These are phyloP conservation scores for Hsuehochloa calcarea DNA, from an alignment of 176 grass and related monocot genomes.

Conservation along the genomic window DNA sequence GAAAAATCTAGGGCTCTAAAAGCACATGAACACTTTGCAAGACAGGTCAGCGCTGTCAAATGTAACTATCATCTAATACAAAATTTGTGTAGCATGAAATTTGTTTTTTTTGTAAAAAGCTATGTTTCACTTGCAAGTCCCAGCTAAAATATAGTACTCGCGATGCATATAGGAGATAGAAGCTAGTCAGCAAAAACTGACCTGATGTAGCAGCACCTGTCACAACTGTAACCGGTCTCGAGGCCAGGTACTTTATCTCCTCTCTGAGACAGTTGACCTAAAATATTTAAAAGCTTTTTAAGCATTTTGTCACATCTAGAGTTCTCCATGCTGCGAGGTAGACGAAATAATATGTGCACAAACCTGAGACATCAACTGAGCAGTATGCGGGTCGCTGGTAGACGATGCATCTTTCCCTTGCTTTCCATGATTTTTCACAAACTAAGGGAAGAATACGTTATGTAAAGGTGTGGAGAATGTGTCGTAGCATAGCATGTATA, in stretches of 20 bases:
- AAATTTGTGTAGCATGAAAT: not conserved
- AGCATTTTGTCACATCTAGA: not conserved
- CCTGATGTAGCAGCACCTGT: slow-evolving; percentile 33
- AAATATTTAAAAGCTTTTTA: not conserved
- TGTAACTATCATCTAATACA: not conserved
- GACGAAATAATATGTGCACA: not conserved
- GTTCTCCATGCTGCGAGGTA: not conserved
- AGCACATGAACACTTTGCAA: not conserved
- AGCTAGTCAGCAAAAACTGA: not conserved
- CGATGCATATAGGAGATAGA: not conserved
- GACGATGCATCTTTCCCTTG: not conserved
- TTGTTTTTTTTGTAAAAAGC: not conserved
- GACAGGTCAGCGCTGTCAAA: not conserved
- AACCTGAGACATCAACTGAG: slow-evolving; percentile 26
- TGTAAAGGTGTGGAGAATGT: not conserved
- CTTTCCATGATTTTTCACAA: slow-evolving; percentile 14
- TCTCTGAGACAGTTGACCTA: slow-evolving; percentile 52
- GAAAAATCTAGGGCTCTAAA: not conserved
- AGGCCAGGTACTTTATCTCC: slow-evolving; percentile 29
- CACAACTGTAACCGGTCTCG: slow-evolving; percentile 39
- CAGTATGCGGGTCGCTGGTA: not conserved
- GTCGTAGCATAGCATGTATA: too few relatives aligned
- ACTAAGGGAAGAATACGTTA: not conserved
- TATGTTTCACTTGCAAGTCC: not conserved
- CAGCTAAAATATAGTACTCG: not conserved